Evolutionary conservation across 1,139 yeast species (phyloP).

Genomic region (Zhuliangozyma blackwelliae): DNA sequence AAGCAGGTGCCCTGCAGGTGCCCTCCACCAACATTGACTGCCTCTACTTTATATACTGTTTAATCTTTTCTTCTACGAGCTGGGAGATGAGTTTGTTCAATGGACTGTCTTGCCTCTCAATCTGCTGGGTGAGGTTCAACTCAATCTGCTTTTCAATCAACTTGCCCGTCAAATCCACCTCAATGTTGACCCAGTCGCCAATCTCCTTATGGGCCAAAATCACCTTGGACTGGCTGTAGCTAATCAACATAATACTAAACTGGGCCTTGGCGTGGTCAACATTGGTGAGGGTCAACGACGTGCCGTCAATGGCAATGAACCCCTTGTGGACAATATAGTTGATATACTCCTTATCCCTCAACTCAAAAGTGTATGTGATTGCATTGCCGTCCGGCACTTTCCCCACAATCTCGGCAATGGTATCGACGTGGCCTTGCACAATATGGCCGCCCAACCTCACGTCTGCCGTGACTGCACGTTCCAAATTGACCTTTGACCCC

Average conservation of each 20-base stretch:
- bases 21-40: no score
- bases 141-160: conserved; percentile 82
- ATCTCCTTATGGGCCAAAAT: conserved; percentile 59
- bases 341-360: conserved; percentile 61
- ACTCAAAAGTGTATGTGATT: conserved; percentile 65
- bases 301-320: conserved; percentile 86
- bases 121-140: conserved; percentile 50
- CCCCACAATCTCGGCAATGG: conserved; percentile 64
- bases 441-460: conserved; percentile 94
- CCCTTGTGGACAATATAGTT: conserved; percentile 91
- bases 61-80: conserved; percentile 50
- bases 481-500: conserved; percentile 75
- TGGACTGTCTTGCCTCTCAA: conserved; percentile 38
- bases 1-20: no score
- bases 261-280: conserved; percentile 56
- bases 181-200: conserved; percentile 76
- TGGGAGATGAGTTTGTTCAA: conserved; percentile 41
- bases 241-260: conserved; percentile 86
- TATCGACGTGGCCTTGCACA: conserved; percentile 97
- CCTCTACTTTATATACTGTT: conserved; percentile 7
- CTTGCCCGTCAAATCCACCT: conserved; percentile 92
- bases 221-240: conserved; percentile 84
- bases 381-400: conserved; percentile 71
- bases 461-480: conserved; percentile 80
- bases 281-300: conserved; percentile 82